phyloP scores from a whole-genome alignment of 257 asterid species.

The Solanum piurae region DNA sequence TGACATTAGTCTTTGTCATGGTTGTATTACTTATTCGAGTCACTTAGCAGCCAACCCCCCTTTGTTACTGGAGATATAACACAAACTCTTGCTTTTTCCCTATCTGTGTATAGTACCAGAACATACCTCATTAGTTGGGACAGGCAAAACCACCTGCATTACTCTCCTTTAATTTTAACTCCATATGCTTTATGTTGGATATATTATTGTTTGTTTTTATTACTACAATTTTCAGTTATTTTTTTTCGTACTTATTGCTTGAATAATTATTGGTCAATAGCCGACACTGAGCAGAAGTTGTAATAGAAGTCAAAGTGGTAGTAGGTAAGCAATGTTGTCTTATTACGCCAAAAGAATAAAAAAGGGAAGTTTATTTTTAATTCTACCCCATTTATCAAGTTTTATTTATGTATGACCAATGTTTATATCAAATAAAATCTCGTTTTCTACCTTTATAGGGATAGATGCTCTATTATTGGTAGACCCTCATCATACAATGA shows the following conservation, averaged over 20 bases:
- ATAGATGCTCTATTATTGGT: neutral
- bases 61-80: neutral
- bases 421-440: too few relatives aligned
- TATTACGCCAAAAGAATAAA: neutral
- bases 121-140: conserved; percentile 27
- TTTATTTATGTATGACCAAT: neutral
- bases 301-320: neutral
- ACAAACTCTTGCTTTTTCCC: neutral
- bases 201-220: neutral
- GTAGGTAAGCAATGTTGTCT: neutral
- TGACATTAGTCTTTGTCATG: conserved; percentile 69
- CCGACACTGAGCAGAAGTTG: neutral
- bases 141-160: neutral
- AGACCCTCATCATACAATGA: neutral
- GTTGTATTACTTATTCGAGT: conserved; percentile 82
- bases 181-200: neutral
- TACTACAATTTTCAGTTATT: neutral
- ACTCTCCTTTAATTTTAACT: neutral
- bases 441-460: neutral
- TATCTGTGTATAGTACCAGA: neutral
- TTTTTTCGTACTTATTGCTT: neutral
- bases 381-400: neutral
- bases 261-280: neutral
- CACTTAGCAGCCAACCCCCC: conserved; percentile 18
- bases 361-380: neutral